Evolutionary conservation across 2,329 filamentous ascomycete species (phyloP), one percentile per base, ranked within the genome.

Genomic region (Botrytis cinerea): DNA sequence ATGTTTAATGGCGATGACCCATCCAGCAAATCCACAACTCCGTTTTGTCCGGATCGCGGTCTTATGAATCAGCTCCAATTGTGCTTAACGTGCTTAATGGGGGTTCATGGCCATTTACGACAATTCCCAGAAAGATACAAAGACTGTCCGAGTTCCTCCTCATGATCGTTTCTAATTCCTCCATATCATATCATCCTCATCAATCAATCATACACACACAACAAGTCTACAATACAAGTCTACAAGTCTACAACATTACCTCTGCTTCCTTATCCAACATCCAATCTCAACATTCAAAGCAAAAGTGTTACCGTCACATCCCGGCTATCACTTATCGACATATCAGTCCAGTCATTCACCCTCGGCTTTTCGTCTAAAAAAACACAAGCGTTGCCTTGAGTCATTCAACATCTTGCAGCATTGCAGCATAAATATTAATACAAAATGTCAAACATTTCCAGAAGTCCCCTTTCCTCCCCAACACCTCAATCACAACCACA

Each of bases 401-500:
- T 79, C 77, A 78, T 77, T 73, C 51, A 74, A 51, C 66, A 40
- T 40, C 74, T 73, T 73, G 72, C 74, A 76, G 46, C 74, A 75
- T 51, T 67, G 22, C 22, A 51, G 32, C 22, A 67, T 28, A 54
- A 69, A 35, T 71, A 35, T 71, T 43, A 32, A 75, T 75, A 76
- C 78, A 79, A 76, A 76, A 80, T 80, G 78, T 78, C 78, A 70
- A 75, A 75, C 43, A 73, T 73, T 51, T 75, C 77, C 74, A 67
- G 59, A 75, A 77, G 77, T 73, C 75, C 77, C 51, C 72, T 76
- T 59, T 75, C 76, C 70, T 71, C 70, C 63, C 73, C 72, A 54
- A 54, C 64, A 54, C 64, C 64, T 54, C 64, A 67, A 51, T 70
- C 64, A 66, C 71, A 43, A 51, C 76, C 78, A 60, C 69, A 76